Evolutionary conservation across 2,329 filamentous ascomycete genomes (phyloP), one percentile per base, ranked within the genome.

Genomic region (Apiospora koreana): DNA sequence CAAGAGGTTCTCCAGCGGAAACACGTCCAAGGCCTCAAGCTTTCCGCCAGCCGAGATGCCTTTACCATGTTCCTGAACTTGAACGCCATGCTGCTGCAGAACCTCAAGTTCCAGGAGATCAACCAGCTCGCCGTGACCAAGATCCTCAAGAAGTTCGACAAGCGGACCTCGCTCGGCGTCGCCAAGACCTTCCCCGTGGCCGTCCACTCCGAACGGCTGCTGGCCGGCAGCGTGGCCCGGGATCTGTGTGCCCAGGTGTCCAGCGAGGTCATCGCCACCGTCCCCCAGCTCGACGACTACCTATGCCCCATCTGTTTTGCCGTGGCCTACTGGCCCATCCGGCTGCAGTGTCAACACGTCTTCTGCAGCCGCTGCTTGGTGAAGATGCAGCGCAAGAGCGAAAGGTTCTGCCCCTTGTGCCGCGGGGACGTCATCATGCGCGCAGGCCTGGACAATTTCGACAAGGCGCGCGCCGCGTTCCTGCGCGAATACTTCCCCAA

Each of bases 71-170:
- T 97, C 76, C 81, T 95, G 72, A 83, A 86, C 65, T 86, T 97
- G 75, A 97, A 97, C 77, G 84, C 88, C 31, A 87, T 89, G 68
- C 86, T 97, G n/a, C 85, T 97, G n/a, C 91, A 91, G 72, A 92
- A 92, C 68, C 85, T 97, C 73, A 91, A 91, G 71, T 97, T 97
- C 75, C 93, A 95, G 76, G 94, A 96, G 77, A 90, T 97, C 73
- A 97, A 97, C 76, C 88, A 89, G 73, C 87, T 87, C 41, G 94
- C 94, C 0, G 89, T 96, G 76, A 84, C 84, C 43, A 97, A 97
- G 80, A 97, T 97, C 68, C 82, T 97, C 68, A 97, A 97, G 80
- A 97, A 95, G 81, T 97, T 97, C 78, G 93, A 96, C 81, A 97
- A 97, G 81, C 89, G 90, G 71, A 97, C 94, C 1, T 89, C 92